Evolutionary conservation across 805 yeast genomes (phyloP), one percentile per base, ranked within the genome.

Genomic region (Yarrowia divulgata): DNA sequence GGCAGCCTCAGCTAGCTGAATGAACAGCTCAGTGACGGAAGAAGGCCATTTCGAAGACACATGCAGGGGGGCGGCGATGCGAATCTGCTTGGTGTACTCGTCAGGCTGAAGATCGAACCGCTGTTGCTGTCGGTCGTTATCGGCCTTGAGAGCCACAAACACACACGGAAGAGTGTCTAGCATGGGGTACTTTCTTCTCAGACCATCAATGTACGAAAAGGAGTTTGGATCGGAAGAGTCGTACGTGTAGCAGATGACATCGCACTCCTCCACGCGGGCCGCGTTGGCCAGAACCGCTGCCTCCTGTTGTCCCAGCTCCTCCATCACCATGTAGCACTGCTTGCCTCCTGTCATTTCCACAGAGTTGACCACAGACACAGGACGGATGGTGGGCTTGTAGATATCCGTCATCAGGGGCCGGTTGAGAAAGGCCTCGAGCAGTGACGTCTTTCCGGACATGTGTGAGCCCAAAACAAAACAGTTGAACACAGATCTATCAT

Each of bases 201-300:
- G 77, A 19, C 90, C 90, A 35, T 90, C 89, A 67, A 93, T 79
- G 75, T 90, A 87, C 68, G 93, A 90, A 77, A 95, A 95, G 52
- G 97, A 91, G 69, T 94, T 97, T 0, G 99, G 98, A 75, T 95
- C 98, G 0, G 97, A 89, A 0, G 98, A 92, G 76, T 95, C 99
- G 78, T 95, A 95, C 0, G 93, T 84, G 75, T 90, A 84, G 77
- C 98, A 95, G 1, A 95, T 76, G 2, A 93, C 97, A 77, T 95
- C 99, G 79, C 98, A 95, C 66, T 89, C 90, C 68, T 90, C 91
- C 10, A 94, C 77, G 66, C 92, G 83, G 16, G 80, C 76, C 45
- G 83, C 83, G 75, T 93, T 91, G 62, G 87, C 94, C 32, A 94
- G 77, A 4, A 93, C 86, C 0, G 95, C 96, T 0, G 90, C 87